These are phyloP conservation scores for Aspergillus melleus DNA, from an alignment of 2,329 filamentous ascomycete genomes.

Conservation along the genomic window DNA sequence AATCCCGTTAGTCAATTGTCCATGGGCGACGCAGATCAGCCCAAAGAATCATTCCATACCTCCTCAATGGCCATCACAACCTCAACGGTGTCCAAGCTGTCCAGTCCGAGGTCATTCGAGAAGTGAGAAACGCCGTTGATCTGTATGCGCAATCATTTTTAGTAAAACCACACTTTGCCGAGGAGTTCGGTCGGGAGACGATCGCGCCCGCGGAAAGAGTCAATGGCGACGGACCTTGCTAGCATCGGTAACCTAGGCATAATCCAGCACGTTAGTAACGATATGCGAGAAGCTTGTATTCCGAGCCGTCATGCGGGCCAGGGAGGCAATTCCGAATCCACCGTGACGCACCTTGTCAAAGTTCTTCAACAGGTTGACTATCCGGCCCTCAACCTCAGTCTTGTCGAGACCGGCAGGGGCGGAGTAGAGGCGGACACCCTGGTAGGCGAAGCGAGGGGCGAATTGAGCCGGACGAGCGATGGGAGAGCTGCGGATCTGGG, in stretches of 20 bases:
- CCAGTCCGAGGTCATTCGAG: constrained; percentile 92
- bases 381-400: constrained; percentile 85
- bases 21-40: constrained; percentile 8
- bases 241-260: constrained; percentile 37
- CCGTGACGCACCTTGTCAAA: constrained; percentile 82
- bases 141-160: constrained; percentile 49
- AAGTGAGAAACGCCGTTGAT: constrained; percentile 86
- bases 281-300: not conserved
- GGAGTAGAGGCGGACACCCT: constrained; percentile 81
- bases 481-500: constrained; percentile 59
- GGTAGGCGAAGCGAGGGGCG: constrained; percentile 63
- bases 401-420: constrained; percentile 75
- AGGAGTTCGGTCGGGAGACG: not conserved
- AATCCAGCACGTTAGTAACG: constrained; percentile 13
- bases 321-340: constrained; percentile 5
- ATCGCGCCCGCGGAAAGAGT: not conserved
- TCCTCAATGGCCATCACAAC: constrained; percentile 99
- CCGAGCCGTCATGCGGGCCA: not conserved
- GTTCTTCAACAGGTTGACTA: constrained; percentile 87
- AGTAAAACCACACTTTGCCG: constrained; percentile 17
- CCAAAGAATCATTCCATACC: constrained; percentile 49
- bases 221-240: constrained; percentile 36
- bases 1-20: constrained; percentile 12
- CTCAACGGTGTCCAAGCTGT: constrained; percentile 97
- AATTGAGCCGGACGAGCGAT: constrained; percentile 62